These are phyloP conservation scores for Reticulomyxa filosa DNA, from an alignment of 78 protist species.

Conservation along the genomic window DNA sequence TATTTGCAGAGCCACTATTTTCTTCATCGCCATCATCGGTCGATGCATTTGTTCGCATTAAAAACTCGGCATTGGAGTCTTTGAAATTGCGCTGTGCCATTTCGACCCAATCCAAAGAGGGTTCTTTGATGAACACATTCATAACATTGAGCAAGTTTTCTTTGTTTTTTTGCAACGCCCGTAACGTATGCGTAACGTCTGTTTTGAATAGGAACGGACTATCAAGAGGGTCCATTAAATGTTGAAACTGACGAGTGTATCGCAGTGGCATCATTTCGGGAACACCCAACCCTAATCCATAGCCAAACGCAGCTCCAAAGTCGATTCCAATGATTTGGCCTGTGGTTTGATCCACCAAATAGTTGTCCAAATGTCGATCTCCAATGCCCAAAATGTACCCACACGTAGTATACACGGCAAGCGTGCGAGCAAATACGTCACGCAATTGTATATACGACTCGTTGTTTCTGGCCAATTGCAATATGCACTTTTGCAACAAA, in stretches of 20 bases:
- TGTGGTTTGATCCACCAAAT: not conserved
- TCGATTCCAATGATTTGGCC: constrained; percentile 72
- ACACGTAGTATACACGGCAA: no score
- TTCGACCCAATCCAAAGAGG: not conserved
- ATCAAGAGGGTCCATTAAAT: constrained; percentile 34
- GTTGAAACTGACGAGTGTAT: constrained; percentile 24
- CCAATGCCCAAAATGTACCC: constrained; percentile 76
- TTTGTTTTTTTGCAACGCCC: constrained; percentile 21
- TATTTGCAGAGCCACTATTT: not conserved
- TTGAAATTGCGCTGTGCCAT: not conserved
- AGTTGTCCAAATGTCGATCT: constrained; percentile 65
- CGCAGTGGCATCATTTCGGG: constrained; percentile 88
- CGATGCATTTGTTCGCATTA: no score
- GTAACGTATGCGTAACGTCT: constrained; percentile 21
- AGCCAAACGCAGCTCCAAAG: constrained; percentile 87
- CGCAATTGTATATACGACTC: no score
- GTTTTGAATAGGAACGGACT: constrained; percentile 30
- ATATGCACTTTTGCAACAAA: no score
- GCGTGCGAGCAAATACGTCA: no score
- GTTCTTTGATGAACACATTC: not conserved
- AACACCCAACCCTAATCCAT: constrained; percentile 57
- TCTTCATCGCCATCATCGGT: not conserved
- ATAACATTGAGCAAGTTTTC: not conserved
- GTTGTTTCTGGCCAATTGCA: no score
- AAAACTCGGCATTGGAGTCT: no score